A percentile compares a stretch with the other conserved stretches of the same genome.
These are phyloP conservation scores for Phytophthora quininea DNA, from an alignment of 352 stramenopile genomes.

Conservation along the genomic window DNA sequence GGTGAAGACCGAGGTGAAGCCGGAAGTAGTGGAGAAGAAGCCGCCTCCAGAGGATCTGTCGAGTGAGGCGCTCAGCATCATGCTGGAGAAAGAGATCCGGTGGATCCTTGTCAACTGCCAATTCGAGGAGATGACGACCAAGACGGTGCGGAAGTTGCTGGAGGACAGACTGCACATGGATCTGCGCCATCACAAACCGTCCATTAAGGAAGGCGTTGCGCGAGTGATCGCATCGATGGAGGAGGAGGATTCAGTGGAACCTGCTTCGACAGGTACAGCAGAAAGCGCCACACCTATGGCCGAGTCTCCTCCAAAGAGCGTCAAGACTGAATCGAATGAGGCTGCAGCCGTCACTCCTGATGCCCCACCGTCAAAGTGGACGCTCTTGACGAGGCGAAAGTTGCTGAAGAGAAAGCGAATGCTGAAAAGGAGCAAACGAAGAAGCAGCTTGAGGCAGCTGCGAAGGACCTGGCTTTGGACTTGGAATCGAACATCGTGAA, in stretches of 20 bases:
- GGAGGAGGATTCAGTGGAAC: slow-evolving; percentile 40
- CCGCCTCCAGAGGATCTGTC: slow-evolving; percentile 32
- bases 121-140: slow-evolving; percentile 87
- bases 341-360: slow-evolving; percentile 11
- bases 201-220: slow-evolving; percentile 78
- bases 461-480: slow-evolving; percentile 42
- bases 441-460: slow-evolving; percentile 38
- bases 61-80: slow-evolving; percentile 49
- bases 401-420: slow-evolving; percentile 8
- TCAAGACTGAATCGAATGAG: slow-evolving; percentile 26
- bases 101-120: slow-evolving; percentile 79
- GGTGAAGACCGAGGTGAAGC: background rate
- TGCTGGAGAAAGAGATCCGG: slow-evolving; percentile 81
- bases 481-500: slow-evolving; percentile 52
- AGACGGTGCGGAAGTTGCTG: slow-evolving; percentile 77
- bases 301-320: slow-evolving; percentile 3
- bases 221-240: slow-evolving; percentile 83
- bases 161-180: slow-evolving; percentile 75
- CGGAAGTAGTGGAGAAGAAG: slow-evolving; percentile 27
- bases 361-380: slow-evolving; percentile 22
- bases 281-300: slow-evolving; percentile 21
- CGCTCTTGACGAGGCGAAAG: slow-evolving; percentile 11
- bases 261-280: slow-evolving; percentile 12
- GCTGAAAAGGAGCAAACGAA: slow-evolving; percentile 18
- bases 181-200: slow-evolving; percentile 72